Conservation (phyloP, 2,329 filamentous ascomycete species). For the Trichoderma koningii region DNA sequence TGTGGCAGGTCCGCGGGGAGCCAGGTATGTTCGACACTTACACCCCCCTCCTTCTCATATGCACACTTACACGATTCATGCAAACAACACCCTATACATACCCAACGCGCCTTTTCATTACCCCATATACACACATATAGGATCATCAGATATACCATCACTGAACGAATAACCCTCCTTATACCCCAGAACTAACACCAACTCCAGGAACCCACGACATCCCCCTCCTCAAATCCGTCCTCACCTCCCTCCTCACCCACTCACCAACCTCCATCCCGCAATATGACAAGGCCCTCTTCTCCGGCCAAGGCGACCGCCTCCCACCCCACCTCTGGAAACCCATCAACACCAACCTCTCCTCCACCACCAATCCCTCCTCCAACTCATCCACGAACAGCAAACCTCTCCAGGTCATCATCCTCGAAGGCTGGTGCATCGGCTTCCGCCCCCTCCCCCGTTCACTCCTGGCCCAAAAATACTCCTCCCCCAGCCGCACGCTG, state of each 20-base stretch:
- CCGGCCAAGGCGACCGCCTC: constrained; percentile 74
- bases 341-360: constrained; percentile 49
- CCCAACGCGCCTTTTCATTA: too few species aligned
- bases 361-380: background rate
- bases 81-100: background rate
- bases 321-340: constrained; percentile 62
- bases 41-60: background rate
- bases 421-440: constrained; percentile 91
- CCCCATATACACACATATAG: background rate
- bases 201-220: constrained; percentile 68
- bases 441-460: constrained; percentile 65
- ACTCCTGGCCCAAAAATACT: constrained; percentile 55
- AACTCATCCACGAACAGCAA: constrained; percentile 8
- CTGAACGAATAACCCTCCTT: too few species aligned
- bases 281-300: constrained; percentile 82
- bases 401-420: constrained; percentile 67
- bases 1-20: constrained; percentile 81
- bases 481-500: constrained; percentile 53
- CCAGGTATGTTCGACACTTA: constrained; percentile 54
- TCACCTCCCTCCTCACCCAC: constrained; percentile 57
- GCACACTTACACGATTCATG: background rate
- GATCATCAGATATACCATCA: too few species aligned
- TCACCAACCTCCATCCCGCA: constrained; percentile 62
- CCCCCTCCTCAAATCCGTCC: constrained; percentile 62
- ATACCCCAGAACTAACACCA: background rate